Evolutionary conservation across 164 flowering plant genomes (phyloP), one percentile per base, ranked within the genome.

Genomic region (Dillenia suffruticosa): DNA sequence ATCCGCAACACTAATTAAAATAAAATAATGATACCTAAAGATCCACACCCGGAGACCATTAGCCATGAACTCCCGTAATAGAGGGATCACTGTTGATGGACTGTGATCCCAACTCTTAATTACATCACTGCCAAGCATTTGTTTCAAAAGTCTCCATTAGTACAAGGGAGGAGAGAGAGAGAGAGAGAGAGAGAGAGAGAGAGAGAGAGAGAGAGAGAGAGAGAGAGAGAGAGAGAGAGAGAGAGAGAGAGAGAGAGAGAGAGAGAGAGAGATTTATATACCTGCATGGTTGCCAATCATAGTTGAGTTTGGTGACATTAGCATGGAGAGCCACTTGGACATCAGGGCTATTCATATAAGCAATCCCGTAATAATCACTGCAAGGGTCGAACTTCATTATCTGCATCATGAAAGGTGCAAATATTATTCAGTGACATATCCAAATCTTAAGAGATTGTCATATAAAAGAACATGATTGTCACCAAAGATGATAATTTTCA

Each of bases 261-360:
- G 40, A 26, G 40, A 26, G 40, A 1, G 40, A 26, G 40, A 26
- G 40, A 26, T 26, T 15, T 12, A 8, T 17, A 19, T 66, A 80
- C 87, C 81, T 81, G 83, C 84, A 84, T 9, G 74, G 59, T 12
- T 65, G 52, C 80, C 85, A 81, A n/a, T 67, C 71, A 62, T 76
- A 52, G 7, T 26, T 17, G 9, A 78, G 55, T 3, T 67, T 72
- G 46, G 81, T 81, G 13, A 78, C 72, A 66, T 81, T 80, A 49
- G 85, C 92, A 77, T 90, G 97, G 14, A 90, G 65, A 13, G 95
- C 89, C 45, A 71, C 22, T 70, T 88, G 97, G 19, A 90, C 97
- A 6, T 79, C 76, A 2, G 76, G 74, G 8, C 70, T 50, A 46
- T 90, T 90, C 44, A 90, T 40, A 62, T 86, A 88, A 11, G 81